A percentile compares a stretch with the other conserved stretches of the same genome.
Evolutionary conservation across 257 asterid species (phyloP).

Genomic region (Rubia yunnanensis): DNA sequence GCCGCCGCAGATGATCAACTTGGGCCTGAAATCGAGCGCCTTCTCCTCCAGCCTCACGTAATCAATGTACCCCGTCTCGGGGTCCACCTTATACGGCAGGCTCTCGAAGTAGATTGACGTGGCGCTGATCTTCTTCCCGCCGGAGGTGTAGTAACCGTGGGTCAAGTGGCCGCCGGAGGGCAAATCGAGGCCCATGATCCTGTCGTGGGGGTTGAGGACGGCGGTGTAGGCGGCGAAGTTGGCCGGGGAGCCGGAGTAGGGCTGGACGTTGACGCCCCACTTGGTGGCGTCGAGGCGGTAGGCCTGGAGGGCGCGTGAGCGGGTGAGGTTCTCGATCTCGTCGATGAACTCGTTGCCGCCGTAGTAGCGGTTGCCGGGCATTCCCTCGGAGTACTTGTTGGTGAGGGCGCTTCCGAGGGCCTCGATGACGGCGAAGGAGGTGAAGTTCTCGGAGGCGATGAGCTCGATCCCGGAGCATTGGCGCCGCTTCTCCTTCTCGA

Average conservation of each 20-base stretch:
- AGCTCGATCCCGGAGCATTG: conserved; percentile 45
- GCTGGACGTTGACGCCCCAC: conserved; percentile 51
- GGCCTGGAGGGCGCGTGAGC: conserved; percentile 34
- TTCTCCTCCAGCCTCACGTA: conserved; percentile 40
- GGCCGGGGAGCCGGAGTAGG: conserved; percentile 36
- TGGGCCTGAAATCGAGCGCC: conserved; percentile 39
- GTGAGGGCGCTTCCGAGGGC: conserved; percentile 37
- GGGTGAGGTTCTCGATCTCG: conserved; percentile 34
- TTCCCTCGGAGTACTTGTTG: conserved; percentile 41
- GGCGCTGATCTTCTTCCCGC: conserved; percentile 37
- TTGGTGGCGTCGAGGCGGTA: conserved; percentile 35
- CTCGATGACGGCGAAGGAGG: conserved; percentile 41
- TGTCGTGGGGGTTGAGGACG: conserved; percentile 33
- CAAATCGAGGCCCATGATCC: conserved; percentile 44
- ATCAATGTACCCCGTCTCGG: conserved; percentile 27
- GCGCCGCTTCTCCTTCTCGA: conserved; percentile 39
- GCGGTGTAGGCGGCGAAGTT: conserved; percentile 42
- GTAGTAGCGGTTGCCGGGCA: conserved; percentile 41
- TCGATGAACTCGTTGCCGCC: conserved; percentile 42
- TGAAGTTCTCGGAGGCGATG: conserved; percentile 45
- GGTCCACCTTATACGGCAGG: conserved; percentile 33
- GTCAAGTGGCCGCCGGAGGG: conserved; percentile 43
- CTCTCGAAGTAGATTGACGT: conserved; percentile 40
- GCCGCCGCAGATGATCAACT: conserved; percentile 40
- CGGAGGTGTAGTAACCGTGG: conserved; percentile 37